Base-by-base conservation (phyloP, 441 rosid species). In the Euphorbia celastroides region DNA sequence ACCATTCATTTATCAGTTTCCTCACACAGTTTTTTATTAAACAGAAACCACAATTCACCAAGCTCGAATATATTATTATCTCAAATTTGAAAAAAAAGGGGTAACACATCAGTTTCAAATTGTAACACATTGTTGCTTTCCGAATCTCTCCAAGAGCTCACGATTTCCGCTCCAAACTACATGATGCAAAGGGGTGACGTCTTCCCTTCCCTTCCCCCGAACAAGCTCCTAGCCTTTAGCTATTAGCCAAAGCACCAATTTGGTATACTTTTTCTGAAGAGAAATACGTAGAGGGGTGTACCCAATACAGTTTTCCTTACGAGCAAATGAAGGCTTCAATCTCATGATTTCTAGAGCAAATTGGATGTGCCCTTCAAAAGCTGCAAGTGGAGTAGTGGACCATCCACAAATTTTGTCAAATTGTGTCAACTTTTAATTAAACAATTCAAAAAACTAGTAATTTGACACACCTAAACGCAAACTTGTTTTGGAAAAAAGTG, bases 351-450 rank as follows among this genome's bases (percentile, higher is more conserved):
- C 81, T 70, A 52, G 61, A 16, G 78, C 77, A 3, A 59, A 77
- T 58, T 67, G 66, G 51, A 58, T 62, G 27, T 69, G 44, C 1
- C 85, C 81, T 4, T 51, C 60, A 14, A 5, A 26, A 25, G 72
- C 69, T 44, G 85, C 77, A 12, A 58, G n/a, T n/a, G 54, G 44
- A 79, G 85, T 54, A 79, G 58, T 32, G 83, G 81, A 51, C 75
- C 79, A 27, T 69, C 28, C 10, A 63, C 12, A 71, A 77, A 75
- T 0, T n/a, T n/a, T n/a, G n/a, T n/a, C n/a, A n/a, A n/a, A n/a
- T n/a, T n/a, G n/a, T n/a, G n/a, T n/a, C n/a, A n/a, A n/a, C n/a
- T n/a, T n/a, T n/a, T n/a, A n/a, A n/a, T n/a, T n/a, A n/a, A n/a
- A n/a, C n/a, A n/a, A n/a, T n/a, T n/a, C n/a, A n/a, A n/a, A n/a